Base-by-base conservation (phyloP, 2,329 filamentous ascomycete species). In the Penicillium psychrosexuale region DNA sequence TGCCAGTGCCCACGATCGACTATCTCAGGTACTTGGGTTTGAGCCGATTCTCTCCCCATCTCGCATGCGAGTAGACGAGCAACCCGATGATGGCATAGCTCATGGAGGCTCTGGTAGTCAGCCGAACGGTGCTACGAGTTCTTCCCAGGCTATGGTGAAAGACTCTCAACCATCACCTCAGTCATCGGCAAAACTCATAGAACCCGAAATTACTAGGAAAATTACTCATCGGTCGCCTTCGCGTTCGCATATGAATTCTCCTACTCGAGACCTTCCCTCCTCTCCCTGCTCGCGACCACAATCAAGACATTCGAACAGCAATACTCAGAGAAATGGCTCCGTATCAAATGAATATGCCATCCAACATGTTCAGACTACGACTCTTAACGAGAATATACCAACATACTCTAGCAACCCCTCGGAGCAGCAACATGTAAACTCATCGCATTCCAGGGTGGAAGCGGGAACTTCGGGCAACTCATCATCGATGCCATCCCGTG, bases 401-500 rank as follows among this genome's bases (percentile, higher is more conserved):
- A 30, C 53, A 5, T 44, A 60, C 19, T 65, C 62, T 19, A 64
- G 51, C 50, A 62, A 64, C 30, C 38, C 51, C 9, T 47, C 34
- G 15, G 50, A 50, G 7, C 54, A 57, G 17, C 56, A 51, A 15
- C 17, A 24, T 31, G 12, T 45, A 30, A 55, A 38, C 7, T 49
- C 53, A 17, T 47, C 50, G 9, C 55, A 56, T 5, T 58, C 53
- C 24, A 44, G 28, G 22, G 54, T 57, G 2, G 51, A 53, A n/a
- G 24, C 50, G 8, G 62, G 61, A 37, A 27, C 31, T 24, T 61
- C 48, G 19, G 66, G 62, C 9, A 72, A 73, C 48, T 61, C 66
- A 7, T 75, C 72, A 6, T 75, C 72, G 11, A 70, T 75, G 65
- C 69, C 68, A 8, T 75, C 73, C 27, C 69, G 66, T 34, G 64